Evolutionary conservation across 1,284 basidiomycete genomes (phyloP).

Genomic region (Microbotryomycetes sp.): DNA sequence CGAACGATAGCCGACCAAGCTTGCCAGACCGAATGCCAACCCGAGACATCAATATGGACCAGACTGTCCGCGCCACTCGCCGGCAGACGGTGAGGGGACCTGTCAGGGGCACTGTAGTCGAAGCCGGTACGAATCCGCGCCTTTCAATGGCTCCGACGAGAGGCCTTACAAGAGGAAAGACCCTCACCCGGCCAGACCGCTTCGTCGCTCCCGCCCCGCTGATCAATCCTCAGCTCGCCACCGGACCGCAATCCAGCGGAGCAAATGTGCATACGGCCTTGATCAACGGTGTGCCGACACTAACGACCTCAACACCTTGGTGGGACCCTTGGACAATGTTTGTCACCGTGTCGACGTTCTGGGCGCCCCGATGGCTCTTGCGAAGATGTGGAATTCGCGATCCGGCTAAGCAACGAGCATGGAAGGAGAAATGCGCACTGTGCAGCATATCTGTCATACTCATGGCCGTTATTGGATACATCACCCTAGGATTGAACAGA

Average conservation of each 20-base stretch:
- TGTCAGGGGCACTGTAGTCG: conserved; percentile 21
- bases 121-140: conserved; percentile 15
- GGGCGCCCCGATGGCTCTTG: conserved; percentile 77
- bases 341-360: conserved; percentile 73
- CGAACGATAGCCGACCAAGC: too few species aligned
- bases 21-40: too few species aligned
- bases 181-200: conserved; percentile 90
- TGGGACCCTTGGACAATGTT: conserved; percentile 76
- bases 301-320: conserved; percentile 21
- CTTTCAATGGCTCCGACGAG: conserved; percentile 2
- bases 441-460: conserved; percentile 76
- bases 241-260: conserved; percentile 11
- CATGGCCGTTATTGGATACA: conserved; percentile 77
- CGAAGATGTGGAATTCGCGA: conserved; percentile 70
- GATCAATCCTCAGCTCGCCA: conserved; percentile 58
- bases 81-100: conserved; percentile 26
- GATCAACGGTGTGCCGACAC: conserved; percentile 26
- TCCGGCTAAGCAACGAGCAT: conserved; percentile 72
- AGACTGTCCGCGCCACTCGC: background rate
- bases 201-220: conserved; percentile 87
- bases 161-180: conserved; percentile 63
- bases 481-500: conserved; percentile 88
- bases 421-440: conserved; percentile 94
- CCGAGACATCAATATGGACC: too few species aligned
- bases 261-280: conserved; percentile 15